A percentile compares a stretch with the other conserved stretches of the same genome.
These are phyloP conservation scores for Skeletonema marinoi DNA, from an alignment of 108 stramenopile species.

Conservation along the genomic window DNA sequence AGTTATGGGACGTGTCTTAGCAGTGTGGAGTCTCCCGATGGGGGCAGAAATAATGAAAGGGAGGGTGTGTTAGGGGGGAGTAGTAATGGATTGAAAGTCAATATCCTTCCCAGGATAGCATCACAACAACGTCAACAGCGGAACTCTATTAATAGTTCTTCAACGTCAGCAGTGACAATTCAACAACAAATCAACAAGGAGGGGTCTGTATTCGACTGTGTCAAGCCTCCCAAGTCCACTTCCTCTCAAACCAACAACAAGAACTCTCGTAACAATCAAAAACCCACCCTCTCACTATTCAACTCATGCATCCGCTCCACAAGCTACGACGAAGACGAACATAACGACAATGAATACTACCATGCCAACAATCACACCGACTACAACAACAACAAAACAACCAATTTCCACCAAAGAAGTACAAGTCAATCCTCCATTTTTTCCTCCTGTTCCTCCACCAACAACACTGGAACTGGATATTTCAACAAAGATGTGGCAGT, in stretches of 20 bases:
- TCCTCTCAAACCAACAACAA: neutral
- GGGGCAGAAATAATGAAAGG: neutral
- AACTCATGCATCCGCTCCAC: slow-evolving; percentile 21
- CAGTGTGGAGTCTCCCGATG: neutral
- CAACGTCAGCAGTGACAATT: neutral
- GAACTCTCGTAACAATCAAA: neutral
- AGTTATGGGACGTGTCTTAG: slow-evolving; percentile 26
- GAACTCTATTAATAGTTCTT: neutral
- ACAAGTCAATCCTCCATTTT: neutral
- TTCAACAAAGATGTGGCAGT: neutral
- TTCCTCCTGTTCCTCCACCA: neutral
- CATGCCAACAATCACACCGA: slow-evolving; percentile 9
- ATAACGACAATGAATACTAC: neutral
- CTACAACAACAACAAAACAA: slow-evolving; percentile 12
- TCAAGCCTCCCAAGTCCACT: slow-evolving; percentile 1
- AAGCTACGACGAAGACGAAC: neutral
- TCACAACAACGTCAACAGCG: neutral
- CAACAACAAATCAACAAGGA: neutral
- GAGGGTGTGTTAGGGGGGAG: neutral
- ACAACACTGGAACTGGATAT: neutral
- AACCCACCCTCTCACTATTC: slow-evolving; percentile 19
- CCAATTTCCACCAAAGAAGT: neutral
- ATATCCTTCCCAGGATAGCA: neutral
- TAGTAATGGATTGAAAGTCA: neutral
- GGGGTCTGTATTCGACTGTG: slow-evolving; percentile 36